phyloP scores from a whole-genome alignment of 2,329 filamentous ascomycete genomes.

The Microsporum canis region DNA sequence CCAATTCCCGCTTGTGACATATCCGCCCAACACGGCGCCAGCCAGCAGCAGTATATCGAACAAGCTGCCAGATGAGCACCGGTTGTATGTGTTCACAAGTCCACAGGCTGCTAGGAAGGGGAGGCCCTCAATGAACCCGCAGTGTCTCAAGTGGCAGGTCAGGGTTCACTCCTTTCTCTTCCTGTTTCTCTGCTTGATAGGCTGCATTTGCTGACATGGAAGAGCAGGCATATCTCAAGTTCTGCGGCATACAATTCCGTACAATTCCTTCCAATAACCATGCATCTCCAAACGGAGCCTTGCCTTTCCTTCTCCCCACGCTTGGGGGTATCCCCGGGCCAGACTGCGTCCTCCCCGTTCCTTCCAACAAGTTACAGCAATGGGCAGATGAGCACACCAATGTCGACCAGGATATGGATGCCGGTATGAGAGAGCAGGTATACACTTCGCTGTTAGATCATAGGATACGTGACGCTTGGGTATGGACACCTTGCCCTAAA shows the following conservation, averaged over 20 bases:
- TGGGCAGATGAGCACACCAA: constrained; percentile 50
- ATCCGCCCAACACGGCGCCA: constrained; percentile 65
- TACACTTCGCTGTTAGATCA: constrained; percentile 69
- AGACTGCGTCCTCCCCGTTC: constrained; percentile 38
- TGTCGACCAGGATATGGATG: constrained; percentile 38
- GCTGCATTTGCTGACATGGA: not conserved
- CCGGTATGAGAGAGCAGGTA: constrained; percentile 41
- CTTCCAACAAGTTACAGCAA: constrained; percentile 55
- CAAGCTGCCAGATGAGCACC: constrained; percentile 39
- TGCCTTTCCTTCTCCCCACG: constrained; percentile 70
- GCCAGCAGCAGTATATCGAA: constrained; percentile 23
- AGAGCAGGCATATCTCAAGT: constrained; percentile 67
- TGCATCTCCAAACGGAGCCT: constrained; percentile 74
- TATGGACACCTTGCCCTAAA: constrained; percentile 27
- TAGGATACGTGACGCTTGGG: constrained; percentile 75
- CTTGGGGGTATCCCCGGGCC: constrained; percentile 18
- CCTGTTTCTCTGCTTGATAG: not conserved
- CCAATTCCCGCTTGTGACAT: constrained; percentile 64
- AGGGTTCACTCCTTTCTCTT: constrained; percentile 19
- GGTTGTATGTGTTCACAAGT: constrained; percentile 67
- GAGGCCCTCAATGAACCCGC: constrained; percentile 74
- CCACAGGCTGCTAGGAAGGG: constrained; percentile 50
- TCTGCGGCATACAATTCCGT: constrained; percentile 57
- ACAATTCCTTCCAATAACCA: constrained; percentile 74
- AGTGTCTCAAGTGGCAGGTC: constrained; percentile 95